Percentiles rank a stretch among this genome's conserved stretches.
phyloP scores from a whole-genome alignment of 306 rosid species.

The Fagus crenata region DNA sequence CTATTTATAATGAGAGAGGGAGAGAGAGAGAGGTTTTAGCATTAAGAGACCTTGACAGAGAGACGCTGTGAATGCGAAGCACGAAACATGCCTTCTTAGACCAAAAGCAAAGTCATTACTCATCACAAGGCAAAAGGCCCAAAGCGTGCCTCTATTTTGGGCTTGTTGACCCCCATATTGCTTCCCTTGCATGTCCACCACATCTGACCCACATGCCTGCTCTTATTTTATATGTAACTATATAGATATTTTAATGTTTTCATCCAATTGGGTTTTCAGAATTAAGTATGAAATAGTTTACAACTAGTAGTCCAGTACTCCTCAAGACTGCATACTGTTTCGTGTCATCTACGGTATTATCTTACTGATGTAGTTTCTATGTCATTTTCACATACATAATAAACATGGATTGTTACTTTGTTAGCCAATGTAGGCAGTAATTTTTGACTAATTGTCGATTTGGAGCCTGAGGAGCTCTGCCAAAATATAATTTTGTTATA shows the following conservation, averaged over 20 bases:
- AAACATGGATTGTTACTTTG: no score
- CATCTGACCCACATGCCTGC: not conserved
- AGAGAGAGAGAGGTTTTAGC: not conserved
- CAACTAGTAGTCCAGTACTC: no score
- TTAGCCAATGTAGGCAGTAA: no score
- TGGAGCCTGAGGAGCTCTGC: no score
- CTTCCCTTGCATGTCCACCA: not conserved
- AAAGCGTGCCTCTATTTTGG: not conserved
- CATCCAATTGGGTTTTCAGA: not conserved
- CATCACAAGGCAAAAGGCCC: not conserved
- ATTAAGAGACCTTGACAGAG: not conserved
- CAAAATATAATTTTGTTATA: no score
- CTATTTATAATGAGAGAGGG: constrained; percentile 14
- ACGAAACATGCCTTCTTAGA: constrained; percentile 32
- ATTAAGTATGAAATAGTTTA: no score
- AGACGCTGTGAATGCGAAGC: constrained; percentile 32
- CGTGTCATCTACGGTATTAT: no score
- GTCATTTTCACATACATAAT: no score
- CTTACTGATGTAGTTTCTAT: no score
- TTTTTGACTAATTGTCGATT: no score
- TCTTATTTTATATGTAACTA: not conserved
- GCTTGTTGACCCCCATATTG: constrained; percentile 3
- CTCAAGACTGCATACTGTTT: no score
- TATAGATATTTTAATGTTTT: not conserved
- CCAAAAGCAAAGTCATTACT: constrained; percentile 33